Base-by-base conservation (phyloP, 805 yeast genomes). In the Wickerhamomyces mucosus region DNA sequence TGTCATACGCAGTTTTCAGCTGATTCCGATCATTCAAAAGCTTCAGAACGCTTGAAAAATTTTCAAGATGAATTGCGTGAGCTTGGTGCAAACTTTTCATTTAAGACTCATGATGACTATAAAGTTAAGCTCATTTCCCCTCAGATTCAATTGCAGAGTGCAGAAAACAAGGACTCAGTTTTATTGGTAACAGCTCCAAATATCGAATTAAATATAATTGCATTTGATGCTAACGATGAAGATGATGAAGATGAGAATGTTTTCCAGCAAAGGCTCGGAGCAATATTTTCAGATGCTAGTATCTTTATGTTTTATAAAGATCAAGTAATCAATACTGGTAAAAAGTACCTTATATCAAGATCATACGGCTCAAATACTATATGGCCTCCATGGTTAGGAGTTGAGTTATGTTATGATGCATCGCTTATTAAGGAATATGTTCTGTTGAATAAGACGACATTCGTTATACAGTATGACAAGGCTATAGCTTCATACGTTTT, bases 331-430 rank as follows among this genome's bases (percentile, higher is more conserved):
- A 45, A 54, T 18, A 51, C 63, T 15, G 60, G 65, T 5, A 63
- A 63, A 31, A 45, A 65, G 8, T 61, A 65, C 20, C 65, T 69
- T 42, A 66, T 69, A 26, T 55, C 59, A 10, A 54, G 56, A 10
- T 58, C 69, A 3, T 86, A 84, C 55, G 92, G 95, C 1, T 69
- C 81, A 3, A 53, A 46, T 6, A 35, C 55, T 4, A 59, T 59
- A 14, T 88, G 96, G 96, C 96, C 96, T 3, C 94, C 95, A 0
- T 88, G 95, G 85, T 53, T 86, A 21, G 85, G 88, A 2, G 51
- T 72, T 29, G 94, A 84, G 45, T 61, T 77, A 15, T 73, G 82
- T 39, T 68, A 72, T 39, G 75, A 75, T 31, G 62, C 70, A 14
- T 61, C 66, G 0, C 45, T 65, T 2, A 55, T 73, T 37, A 47